Conservation (phyloP, 805 yeast genomes). For the Trichomonascus vanleenenianus region DNA sequence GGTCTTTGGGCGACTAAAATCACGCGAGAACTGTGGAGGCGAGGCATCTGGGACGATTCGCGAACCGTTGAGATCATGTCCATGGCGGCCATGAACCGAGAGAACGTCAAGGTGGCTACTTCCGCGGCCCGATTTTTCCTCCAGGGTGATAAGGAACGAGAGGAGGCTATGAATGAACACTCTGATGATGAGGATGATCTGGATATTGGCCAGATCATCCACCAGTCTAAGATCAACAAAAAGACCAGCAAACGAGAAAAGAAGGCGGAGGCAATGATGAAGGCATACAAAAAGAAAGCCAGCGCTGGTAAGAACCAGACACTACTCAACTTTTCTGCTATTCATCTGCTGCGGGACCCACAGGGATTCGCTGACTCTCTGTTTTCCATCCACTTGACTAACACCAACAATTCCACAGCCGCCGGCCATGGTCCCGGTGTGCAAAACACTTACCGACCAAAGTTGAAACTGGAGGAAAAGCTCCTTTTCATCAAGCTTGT, state of each 20-base stretch:
- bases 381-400: constrained; percentile 62
- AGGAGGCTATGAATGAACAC: constrained; percentile 68
- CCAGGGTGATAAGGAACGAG: constrained; percentile 93
- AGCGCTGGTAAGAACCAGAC: constrained; percentile 50
- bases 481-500: constrained; percentile 80
- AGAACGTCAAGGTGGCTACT: constrained; percentile 76
- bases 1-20: constrained; percentile 95
- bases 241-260: constrained; percentile 73
- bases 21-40: constrained; percentile 93
- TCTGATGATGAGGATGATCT: constrained; percentile 55
- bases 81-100: constrained; percentile 76
- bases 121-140: constrained; percentile 88
- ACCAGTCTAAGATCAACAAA: constrained; percentile 76
- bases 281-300: constrained; percentile 41
- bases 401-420: constrained; percentile 40
- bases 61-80: constrained; percentile 97
- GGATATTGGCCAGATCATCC: constrained; percentile 70
- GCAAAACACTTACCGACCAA: constrained; percentile 17
- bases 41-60: constrained; percentile 97
- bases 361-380: constrained; percentile 93
- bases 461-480: constrained; percentile 79
- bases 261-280: constrained; percentile 68
- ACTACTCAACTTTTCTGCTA: constrained; percentile 86
- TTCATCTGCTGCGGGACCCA: constrained; percentile 90
- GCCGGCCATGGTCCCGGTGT: neutral